Percentiles rank a stretch among this genome's conserved stretches.
Evolutionary conservation across 768 basidiomycete genomes (phyloP).

Genomic region (Mrakia blollopis): DNA sequence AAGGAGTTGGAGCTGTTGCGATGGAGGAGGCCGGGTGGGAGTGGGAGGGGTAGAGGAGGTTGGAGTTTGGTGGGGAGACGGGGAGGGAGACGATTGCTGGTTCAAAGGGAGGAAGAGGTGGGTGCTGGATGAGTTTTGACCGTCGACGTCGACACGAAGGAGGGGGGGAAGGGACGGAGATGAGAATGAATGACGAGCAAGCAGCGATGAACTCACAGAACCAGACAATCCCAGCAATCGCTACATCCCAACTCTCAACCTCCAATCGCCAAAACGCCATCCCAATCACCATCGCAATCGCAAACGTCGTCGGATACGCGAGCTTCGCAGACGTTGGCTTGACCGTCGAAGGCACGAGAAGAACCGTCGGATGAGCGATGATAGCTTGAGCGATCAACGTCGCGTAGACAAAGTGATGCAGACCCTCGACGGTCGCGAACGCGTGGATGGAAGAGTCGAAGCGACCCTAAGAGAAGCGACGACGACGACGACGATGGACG

Average conservation of each 20-base stretch:
- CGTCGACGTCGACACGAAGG: no score
- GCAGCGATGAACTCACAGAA: neutral
- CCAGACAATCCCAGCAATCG: slow-evolving; percentile 10
- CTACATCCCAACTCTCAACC: neutral
- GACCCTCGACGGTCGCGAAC: neutral
- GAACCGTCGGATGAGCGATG: slow-evolving; percentile 5
- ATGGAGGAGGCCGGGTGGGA: neutral
- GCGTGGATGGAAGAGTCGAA: neutral
- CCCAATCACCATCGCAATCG: neutral
- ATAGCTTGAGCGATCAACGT: slow-evolving; percentile 5
- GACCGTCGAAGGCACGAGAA: neutral
- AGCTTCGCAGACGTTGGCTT: neutral
- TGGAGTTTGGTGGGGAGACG: neutral
- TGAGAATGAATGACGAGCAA: no score
- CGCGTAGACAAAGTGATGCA: neutral
- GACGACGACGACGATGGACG: neutral
- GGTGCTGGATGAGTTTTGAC: neutral
- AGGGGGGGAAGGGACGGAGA: neutral
- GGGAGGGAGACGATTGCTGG: slow-evolving; percentile 16
- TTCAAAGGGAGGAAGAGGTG: neutral
- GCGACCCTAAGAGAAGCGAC: neutral
- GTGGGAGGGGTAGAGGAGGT: neutral
- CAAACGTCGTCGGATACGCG: neutral
- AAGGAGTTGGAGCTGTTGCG: neutral
- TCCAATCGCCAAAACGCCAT: neutral